phyloP scores from a whole-genome alignment of 2,329 filamentous ascomycete genomes.

The Penicillium sp. region DNA sequence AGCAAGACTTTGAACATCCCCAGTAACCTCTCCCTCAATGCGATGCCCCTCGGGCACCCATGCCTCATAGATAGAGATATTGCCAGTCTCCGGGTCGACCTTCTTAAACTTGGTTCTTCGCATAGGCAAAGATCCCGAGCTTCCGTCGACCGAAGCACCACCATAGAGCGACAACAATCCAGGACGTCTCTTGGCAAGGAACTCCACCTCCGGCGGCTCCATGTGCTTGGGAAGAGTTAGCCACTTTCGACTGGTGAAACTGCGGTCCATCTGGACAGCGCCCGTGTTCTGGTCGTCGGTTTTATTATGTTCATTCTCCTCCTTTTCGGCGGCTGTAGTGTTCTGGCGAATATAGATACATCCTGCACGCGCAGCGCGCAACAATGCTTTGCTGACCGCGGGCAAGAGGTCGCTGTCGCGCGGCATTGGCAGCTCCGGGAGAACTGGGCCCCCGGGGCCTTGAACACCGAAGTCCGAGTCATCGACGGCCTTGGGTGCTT shows the following conservation, averaged over 20 bases:
- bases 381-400: slow-evolving; percentile 75
- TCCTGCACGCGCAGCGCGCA: slow-evolving; percentile 76
- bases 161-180: slow-evolving; percentile 56
- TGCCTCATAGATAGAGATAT: slow-evolving; percentile 79
- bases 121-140: slow-evolving; percentile 53
- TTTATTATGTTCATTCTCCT: slow-evolving; percentile 37
- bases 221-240: slow-evolving; percentile 55
- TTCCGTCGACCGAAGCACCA: slow-evolving; percentile 28
- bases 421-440: slow-evolving; percentile 82
- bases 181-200: slow-evolving; percentile 60
- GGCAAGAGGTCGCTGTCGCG: slow-evolving; percentile 77
- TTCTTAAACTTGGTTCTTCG: slow-evolving; percentile 78
- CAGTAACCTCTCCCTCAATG: slow-evolving; percentile 77
- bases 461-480: slow-evolving; percentile 41
- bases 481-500: slow-evolving; percentile 60
- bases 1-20: slow-evolving; percentile 49
- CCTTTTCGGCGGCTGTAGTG: slow-evolving; percentile 40
- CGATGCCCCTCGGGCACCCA: slow-evolving; percentile 75
- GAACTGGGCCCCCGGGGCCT: slow-evolving; percentile 31
- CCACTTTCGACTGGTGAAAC: slow-evolving; percentile 60
- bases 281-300: slow-evolving; percentile 31
- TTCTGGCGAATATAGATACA: slow-evolving; percentile 69
- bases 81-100: slow-evolving; percentile 71
- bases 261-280: slow-evolving; percentile 40
- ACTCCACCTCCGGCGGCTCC: slow-evolving; percentile 60